Base-by-base conservation (phyloP, 139 green algal genomes). In the Coccomyxa sp. region DNA sequence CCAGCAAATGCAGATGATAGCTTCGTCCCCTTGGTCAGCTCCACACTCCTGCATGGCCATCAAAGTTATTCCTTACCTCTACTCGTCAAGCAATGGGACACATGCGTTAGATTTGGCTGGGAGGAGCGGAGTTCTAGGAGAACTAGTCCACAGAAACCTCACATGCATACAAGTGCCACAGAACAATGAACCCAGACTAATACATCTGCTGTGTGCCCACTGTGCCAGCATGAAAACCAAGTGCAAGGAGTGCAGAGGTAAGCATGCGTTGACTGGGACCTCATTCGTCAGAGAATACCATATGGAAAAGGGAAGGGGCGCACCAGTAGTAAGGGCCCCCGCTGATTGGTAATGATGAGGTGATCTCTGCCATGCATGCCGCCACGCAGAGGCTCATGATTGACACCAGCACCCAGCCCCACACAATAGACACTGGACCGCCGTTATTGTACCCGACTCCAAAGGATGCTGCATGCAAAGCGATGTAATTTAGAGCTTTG, bases 361-460 rank as follows among this genome's bases (percentile, higher is more conserved):
- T 38, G 28, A 78, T 78, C 71, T 78, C 71, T 28, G 71, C 71
- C 71, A 78, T 78, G 71, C n/a, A 78, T 38, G 28, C n/a, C 27
- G n/a, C 71, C 1, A 78, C 71, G n/a, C n/a, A 51, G n/a, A 78
- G 17, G 28, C n/a, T 78, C 71, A 78, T 27, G 66, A 75, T 27
- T 25, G 23, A 30, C 23, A 27, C 66, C 25, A 75, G 23, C 66
- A 75, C 66, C 66, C 66, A 75, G 21, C 66, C 66, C 66, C 66
- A 75, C 23, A 75, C 25, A 25, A 71, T 71, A 25, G 63, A 71
- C 63, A 71, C 63, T 71, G 63, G 63, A 21, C 63, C 63, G 18
- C 63, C 63, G 63, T 71, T 71, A 11, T 21, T 71, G 63, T 71
- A 71, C 7, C 63, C 63, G 10, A 71, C 21, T 25, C 63, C 63